Percentiles rank a stretch among this genome's conserved stretches.
Conservation (phyloP, 225 moss, liverwort and hornwort species). For the Pseudoscleropodium purum region DNA sequence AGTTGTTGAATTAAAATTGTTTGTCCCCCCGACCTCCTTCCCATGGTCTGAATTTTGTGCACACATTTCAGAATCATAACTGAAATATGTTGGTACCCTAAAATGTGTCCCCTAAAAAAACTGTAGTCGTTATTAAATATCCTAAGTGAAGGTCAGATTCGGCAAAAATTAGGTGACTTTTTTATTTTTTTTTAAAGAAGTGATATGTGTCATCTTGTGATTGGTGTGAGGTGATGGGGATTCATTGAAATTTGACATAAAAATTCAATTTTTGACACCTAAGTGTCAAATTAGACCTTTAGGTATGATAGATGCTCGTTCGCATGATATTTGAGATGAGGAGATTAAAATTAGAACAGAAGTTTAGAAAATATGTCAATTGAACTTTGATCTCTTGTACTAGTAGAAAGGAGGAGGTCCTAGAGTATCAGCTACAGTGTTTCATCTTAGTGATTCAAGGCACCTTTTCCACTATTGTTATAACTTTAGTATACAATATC, state of each 20-base stretch:
- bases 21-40: neutral
- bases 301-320: fast-evolving
- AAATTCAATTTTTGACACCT: too few relatives aligned
- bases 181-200: too few relatives aligned
- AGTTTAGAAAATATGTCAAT: neutral
- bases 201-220: too few relatives aligned
- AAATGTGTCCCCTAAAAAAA: neutral
- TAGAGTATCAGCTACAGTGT: neutral
- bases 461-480: neutral
- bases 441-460: neutral
- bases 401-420: fast-evolving
- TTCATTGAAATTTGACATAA: fast-evolving
- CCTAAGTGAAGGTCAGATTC: too few relatives aligned
- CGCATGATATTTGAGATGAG: too few relatives aligned
- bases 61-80: neutral
- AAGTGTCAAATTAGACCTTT: too few relatives aligned
- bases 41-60: neutral
- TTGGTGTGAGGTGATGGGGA: too few relatives aligned
- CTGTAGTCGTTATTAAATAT: neutral
- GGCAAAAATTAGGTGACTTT: too few relatives aligned
- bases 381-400: neutral
- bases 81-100: neutral
- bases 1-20: neutral
- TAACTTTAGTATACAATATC: neutral
- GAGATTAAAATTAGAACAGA: neutral